Evolutionary conservation across 805 yeast genomes (phyloP), one percentile per base, ranked within the genome.

Genomic region (Sporopachydermia quercuum): DNA sequence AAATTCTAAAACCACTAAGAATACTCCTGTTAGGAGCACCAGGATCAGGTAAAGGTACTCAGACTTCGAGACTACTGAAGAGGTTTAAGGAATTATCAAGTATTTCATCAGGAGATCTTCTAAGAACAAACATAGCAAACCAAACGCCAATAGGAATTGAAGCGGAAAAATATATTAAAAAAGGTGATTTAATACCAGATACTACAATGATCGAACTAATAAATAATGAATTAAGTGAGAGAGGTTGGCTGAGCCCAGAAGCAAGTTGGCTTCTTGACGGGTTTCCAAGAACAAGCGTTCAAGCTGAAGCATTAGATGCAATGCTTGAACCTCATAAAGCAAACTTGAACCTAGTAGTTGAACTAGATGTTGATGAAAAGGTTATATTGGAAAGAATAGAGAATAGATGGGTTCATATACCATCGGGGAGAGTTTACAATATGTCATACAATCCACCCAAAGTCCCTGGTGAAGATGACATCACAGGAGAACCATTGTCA

Each of bases 1-100:
- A n/a, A n/a, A n/a, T n/a, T n/a, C n/a, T n/a, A n/a, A n/a, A n/a
- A n/a, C 77, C 87, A 1, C 54, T 80, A 14, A 63, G 96, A 49
- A 57, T 85, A 33, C 65, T 87, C 18, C 63, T 87, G 5, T 61
- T 89, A 17, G 96, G 96, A 3, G 94, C 96, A 0, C 97, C 97
- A 1, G 97, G 97, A 0, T 70, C 95, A 1, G 97, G 97, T 1
- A 87, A 87, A 54, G 96, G 96, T 1, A 87, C 97, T 0, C 82
- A 80, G 47, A 80, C 95, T 0, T 60, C 79, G 2, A 66, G 76
- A 43, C 62, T 87, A 3, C 55, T 78, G 43, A 68, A 70, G 39
- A 57, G 61, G 34, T 67, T 76, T 42, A 70, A 79, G 2, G 49
- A 53, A 3, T 56, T 87, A 16, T 55, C 65, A 11, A 62, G 89